A percentile compares a stretch with the other conserved stretches of the same genome.
Evolutionary conservation across 176 grass and related monocot species (phyloP).

Genomic region (Hsuehochloa calcarea): DNA sequence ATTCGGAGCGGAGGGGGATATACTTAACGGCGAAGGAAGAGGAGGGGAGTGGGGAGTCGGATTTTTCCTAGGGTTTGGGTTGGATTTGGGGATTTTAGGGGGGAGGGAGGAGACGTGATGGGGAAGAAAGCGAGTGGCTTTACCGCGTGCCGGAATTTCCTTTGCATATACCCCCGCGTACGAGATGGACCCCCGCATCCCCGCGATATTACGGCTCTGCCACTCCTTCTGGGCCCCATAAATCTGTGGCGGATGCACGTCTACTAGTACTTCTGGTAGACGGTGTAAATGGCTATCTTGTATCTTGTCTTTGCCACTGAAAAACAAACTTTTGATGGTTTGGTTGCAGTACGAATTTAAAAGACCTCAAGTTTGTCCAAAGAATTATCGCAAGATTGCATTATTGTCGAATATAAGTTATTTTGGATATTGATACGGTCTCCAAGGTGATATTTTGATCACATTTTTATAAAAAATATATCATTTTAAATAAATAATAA

Average conservation of each 20-base stretch:
- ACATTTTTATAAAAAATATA: too few relatives aligned
- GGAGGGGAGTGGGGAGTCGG: background rate
- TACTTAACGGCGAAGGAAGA: slow-evolving; percentile 48
- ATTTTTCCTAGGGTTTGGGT: slow-evolving; percentile 38
- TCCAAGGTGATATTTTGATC: too few relatives aligned
- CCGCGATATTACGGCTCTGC: slow-evolving; percentile 3
- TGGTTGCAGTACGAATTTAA: background rate
- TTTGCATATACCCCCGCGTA: slow-evolving; percentile 35
- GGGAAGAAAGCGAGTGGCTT: slow-evolving; percentile 50
- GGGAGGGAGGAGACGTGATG: slow-evolving; percentile 32
- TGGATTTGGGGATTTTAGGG: slow-evolving; percentile 33
- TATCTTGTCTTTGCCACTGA: too few relatives aligned
- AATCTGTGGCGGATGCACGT: background rate
- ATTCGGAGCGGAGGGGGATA: background rate
- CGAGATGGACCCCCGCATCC: background rate
- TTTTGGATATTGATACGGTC: too few relatives aligned
- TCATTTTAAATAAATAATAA: too few relatives aligned
- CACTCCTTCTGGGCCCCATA: background rate
- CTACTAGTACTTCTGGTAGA: too few relatives aligned
- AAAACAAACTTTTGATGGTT: too few relatives aligned
- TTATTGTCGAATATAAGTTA: too few relatives aligned
- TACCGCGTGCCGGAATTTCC: slow-evolving; percentile 36
- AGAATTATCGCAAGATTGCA: too few relatives aligned
- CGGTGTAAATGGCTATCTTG: too few relatives aligned
- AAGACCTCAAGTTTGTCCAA: background rate